Evolutionary conservation across 2,329 filamentous ascomycete genomes (phyloP).

Genomic region (Penicillium sp.): DNA sequence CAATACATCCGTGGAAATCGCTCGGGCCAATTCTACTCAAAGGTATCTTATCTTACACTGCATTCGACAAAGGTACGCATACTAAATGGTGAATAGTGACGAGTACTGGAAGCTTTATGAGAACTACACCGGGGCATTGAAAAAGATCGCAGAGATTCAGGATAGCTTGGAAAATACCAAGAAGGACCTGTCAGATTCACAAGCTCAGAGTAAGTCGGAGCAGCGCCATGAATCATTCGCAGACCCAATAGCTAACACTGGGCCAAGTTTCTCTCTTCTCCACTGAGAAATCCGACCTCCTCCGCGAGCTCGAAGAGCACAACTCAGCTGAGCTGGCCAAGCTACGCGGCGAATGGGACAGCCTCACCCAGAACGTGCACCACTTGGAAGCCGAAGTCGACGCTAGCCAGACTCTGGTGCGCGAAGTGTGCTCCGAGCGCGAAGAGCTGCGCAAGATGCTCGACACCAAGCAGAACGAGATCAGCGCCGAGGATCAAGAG

Average conservation of each 20-base stretch:
- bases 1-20: conserved; percentile 34
- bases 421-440: conserved; percentile 42
- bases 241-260: conserved; percentile 22
- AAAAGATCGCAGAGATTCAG: conserved; percentile 43
- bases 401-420: conserved; percentile 40
- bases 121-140: conserved; percentile 38
- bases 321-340: conserved; percentile 38
- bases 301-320: conserved; percentile 40
- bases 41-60: conserved; percentile 27
- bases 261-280: conserved; percentile 37
- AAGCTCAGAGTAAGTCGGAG: conserved; percentile 37
- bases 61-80: not conserved
- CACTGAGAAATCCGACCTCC: conserved; percentile 43
- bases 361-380: conserved; percentile 36
- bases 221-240: not conserved
- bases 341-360: conserved; percentile 39
- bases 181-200: conserved; percentile 40
- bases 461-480: conserved; percentile 42
- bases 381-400: conserved; percentile 44
- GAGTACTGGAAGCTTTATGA: conserved; percentile 47
- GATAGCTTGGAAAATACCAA: conserved; percentile 38
- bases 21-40: conserved; percentile 39
- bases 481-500: conserved; percentile 44
- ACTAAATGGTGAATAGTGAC: conserved; percentile 33
- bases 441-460: conserved; percentile 44